These are phyloP conservation scores for Ottelia alismoides DNA, from an alignment of 106 monocot species.

Conservation along the genomic window DNA sequence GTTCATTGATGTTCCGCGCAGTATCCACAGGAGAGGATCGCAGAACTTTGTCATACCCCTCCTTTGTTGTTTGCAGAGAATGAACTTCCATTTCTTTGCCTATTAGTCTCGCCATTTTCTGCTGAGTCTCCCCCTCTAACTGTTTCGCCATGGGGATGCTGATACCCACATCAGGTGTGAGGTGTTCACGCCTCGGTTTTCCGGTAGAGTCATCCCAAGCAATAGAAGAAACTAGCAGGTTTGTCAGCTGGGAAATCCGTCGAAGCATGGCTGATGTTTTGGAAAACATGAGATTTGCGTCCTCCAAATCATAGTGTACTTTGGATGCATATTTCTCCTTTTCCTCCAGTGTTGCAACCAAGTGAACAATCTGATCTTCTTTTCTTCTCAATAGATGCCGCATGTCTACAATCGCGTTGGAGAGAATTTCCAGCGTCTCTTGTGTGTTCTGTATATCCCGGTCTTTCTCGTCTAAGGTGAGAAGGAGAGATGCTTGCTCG, in stretches of 20 bases:
- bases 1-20: too few species aligned
- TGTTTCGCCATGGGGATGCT: too few species aligned
- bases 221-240: conserved; percentile 18
- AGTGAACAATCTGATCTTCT: conserved; percentile 36
- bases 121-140: too few species aligned
- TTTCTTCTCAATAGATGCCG: conserved; percentile 18
- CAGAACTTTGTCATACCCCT: too few species aligned
- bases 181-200: too few species aligned
- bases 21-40: too few species aligned
- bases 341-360: conserved; percentile 20
- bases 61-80: too few species aligned
- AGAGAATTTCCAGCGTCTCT: conserved; percentile 15
- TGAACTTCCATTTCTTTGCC: conserved; percentile 6
- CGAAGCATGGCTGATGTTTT: conserved; percentile 24
- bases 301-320: conserved; percentile 27
- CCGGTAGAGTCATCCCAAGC: too few species aligned
- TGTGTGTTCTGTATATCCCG: conserved; percentile 17
- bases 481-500: conserved; percentile 22
- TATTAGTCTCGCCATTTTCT: background rate
- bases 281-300: conserved; percentile 19
- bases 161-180: too few species aligned
- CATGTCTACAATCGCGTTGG: conserved; percentile 24
- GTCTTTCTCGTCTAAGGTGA: conserved; percentile 35
- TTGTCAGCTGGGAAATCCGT: conserved; percentile 27
- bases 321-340: conserved; percentile 21